These are phyloP conservation scores for Aspergillus asperescens DNA, from an alignment of 495 filamentous ascomycete species.

Conservation along the genomic window DNA sequence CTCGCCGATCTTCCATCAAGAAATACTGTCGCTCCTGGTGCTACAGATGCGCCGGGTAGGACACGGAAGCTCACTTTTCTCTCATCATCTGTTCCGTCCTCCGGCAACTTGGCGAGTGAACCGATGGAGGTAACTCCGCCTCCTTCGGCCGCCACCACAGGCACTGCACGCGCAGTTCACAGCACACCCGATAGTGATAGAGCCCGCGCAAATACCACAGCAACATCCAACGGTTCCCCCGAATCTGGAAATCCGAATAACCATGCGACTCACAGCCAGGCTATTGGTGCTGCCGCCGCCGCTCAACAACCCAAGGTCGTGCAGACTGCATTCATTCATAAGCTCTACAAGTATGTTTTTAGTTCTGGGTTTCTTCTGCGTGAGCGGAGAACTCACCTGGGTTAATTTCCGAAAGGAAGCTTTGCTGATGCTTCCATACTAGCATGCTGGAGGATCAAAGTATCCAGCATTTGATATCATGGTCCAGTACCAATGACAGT, in stretches of 20 bases:
- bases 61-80: conserved; percentile 46
- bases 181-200: conserved; percentile 47
- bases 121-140: conserved; percentile 50
- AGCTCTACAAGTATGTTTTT: conserved; percentile 85
- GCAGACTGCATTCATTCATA: conserved; percentile 99
- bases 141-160: conserved; percentile 33
- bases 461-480: conserved; percentile 94
- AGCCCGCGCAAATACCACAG: conserved; percentile 30
- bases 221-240: conserved; percentile 40
- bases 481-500: conserved; percentile 89
- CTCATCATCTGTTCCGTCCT: conserved; percentile 34
- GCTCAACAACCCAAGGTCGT: conserved; percentile 96
- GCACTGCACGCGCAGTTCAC: conserved; percentile 34
- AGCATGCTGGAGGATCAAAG: conserved; percentile 94
- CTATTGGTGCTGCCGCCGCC: conserved; percentile 66
- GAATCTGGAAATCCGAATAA: conserved; percentile 32
- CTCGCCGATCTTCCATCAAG: conserved; percentile 41
- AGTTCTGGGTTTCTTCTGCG: conserved; percentile 2
- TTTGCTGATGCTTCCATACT: conserved; percentile 16
- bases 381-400: conserved; percentile 3
- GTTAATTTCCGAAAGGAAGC: background rate
- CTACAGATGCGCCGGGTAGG: conserved; percentile 35
- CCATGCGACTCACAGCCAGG: conserved; percentile 39
- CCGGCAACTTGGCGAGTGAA: conserved; percentile 33
- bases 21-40: conserved; percentile 31